A percentile compares a stretch with the other conserved stretches of the same genome.
Conservation (phyloP, 179 eudicot genomes). For the Beta macrorhiza region DNA sequence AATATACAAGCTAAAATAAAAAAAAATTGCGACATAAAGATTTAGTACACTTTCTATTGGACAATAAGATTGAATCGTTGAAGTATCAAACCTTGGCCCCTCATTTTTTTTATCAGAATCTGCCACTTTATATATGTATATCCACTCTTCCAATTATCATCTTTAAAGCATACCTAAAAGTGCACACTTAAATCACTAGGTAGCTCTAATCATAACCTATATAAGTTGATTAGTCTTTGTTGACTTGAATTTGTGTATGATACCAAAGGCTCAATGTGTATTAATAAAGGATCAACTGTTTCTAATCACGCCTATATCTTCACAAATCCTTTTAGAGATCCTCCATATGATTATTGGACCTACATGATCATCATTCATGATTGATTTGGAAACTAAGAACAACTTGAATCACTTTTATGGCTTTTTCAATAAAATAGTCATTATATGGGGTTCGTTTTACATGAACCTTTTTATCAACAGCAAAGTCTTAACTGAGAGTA, state of each 20-base stretch:
- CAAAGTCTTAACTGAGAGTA: too few species aligned
- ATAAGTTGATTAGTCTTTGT: conserved; percentile 11
- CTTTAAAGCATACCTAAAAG: conserved; percentile 7
- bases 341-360: conserved; percentile 41
- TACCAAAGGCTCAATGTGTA: conserved; percentile 11
- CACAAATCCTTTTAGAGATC: conserved; percentile 19
- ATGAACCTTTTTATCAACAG: background rate
- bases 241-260: conserved; percentile 9
- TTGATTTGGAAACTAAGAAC: conserved; percentile 10
- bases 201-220: conserved; percentile 27
- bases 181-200: conserved; percentile 1
- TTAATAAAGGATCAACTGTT: conserved; percentile 13
- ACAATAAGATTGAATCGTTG: too few species aligned
- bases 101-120: too few species aligned
- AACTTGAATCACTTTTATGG: background rate
- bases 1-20: too few species aligned
- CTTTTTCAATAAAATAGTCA: background rate
- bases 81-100: too few species aligned
- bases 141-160: background rate
- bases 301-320: conserved; percentile 33
- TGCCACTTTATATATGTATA: too few species aligned
- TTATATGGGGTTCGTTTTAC: background rate
- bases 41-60: too few species aligned
- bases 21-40: too few species aligned
- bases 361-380: conserved; percentile 24